These are phyloP conservation scores for Sporothrix mexicana DNA, from an alignment of 2,329 filamentous ascomycete species.

Conservation along the genomic window DNA sequence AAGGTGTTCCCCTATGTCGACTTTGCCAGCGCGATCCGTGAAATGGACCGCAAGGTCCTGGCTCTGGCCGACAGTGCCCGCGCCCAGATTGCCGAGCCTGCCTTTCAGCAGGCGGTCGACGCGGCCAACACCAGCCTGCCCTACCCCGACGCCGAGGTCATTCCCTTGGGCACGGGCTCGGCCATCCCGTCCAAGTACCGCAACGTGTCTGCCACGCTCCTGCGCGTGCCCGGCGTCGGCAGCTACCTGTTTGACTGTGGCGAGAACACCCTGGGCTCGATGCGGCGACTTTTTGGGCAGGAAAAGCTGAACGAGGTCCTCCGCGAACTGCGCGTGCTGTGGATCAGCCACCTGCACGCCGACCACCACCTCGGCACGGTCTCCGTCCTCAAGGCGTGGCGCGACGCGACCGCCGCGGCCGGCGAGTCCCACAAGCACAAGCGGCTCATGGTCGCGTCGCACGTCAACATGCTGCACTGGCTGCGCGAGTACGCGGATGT, in stretches of 20 bases:
- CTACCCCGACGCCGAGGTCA: conserved; percentile 72
- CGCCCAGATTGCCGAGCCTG: conserved; percentile 49
- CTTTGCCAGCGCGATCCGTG: conserved; percentile 50
- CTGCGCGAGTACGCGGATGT: conserved; percentile 79
- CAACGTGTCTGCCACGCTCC: conserved; percentile 87
- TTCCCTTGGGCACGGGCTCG: conserved; percentile 89
- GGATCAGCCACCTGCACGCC: conserved; percentile 94
- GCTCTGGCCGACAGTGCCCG: conserved; percentile 58
- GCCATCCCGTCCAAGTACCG: conserved; percentile 90
- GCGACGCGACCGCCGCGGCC: conserved; percentile 57
- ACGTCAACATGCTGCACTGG: conserved; percentile 74
- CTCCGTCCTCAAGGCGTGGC: conserved; percentile 84
- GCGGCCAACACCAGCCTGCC: conserved; percentile 58
- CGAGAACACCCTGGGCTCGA: conserved; percentile 88
- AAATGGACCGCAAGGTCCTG: conserved; percentile 53
- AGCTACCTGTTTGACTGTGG: conserved; percentile 90
- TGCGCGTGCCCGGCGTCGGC: conserved; percentile 84
- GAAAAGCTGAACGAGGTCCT: conserved; percentile 73
- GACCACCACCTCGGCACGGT: conserved; percentile 91
- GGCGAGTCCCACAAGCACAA: conserved; percentile 39
- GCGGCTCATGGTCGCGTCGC: conserved; percentile 69
- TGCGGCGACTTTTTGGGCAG: conserved; percentile 73
- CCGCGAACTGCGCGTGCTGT: conserved; percentile 78
- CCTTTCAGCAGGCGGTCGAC: conserved; percentile 57
- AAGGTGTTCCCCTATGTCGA: conserved; percentile 57